phyloP scores from a whole-genome alignment of 164 flowering plant genomes.

The Vitis rupestris region DNA sequence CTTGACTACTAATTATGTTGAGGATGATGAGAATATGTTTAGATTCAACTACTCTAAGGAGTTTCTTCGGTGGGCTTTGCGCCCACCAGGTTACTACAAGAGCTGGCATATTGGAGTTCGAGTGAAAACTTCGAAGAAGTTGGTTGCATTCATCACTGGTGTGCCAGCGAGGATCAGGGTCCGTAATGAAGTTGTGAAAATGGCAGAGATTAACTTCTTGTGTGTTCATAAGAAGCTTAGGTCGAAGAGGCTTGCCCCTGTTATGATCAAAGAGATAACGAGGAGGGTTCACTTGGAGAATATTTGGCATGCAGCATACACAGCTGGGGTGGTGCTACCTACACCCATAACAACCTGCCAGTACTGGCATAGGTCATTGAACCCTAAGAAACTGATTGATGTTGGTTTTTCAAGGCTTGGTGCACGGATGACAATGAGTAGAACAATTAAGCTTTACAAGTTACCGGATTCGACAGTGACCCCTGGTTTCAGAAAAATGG shows the following conservation, averaged over 20 bases:
- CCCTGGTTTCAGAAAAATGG: constrained; percentile 32
- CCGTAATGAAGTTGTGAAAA: constrained; percentile 18
- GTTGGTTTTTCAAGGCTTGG: constrained; percentile 34
- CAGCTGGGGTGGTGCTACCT: constrained; percentile 29
- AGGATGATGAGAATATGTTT: constrained; percentile 36
- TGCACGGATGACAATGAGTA: constrained; percentile 31
- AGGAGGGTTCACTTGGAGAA: constrained; percentile 30
- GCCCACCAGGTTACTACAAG: constrained; percentile 28
- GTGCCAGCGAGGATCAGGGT: constrained; percentile 28
- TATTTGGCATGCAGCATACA: constrained; percentile 33
- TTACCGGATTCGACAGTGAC: constrained; percentile 22
- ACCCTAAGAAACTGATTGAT: constrained; percentile 31
- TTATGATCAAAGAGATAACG: constrained; percentile 31
- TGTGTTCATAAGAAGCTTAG: constrained; percentile 33
- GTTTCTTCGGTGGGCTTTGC: constrained; percentile 26
- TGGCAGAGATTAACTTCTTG: constrained; percentile 32
- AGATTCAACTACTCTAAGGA: constrained; percentile 29
- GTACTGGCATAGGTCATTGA: constrained; percentile 31
- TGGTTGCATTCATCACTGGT: constrained; percentile 29
- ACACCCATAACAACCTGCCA: constrained; percentile 27
- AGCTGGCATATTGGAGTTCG: constrained; percentile 29
- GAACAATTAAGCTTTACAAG: constrained; percentile 27
- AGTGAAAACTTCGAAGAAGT: constrained; percentile 25
- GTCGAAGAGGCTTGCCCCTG: constrained; percentile 30
- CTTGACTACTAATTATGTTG: constrained; percentile 24